phyloP scores from a whole-genome alignment of 768 basidiomycete genomes.

The Pholiota molesta region DNA sequence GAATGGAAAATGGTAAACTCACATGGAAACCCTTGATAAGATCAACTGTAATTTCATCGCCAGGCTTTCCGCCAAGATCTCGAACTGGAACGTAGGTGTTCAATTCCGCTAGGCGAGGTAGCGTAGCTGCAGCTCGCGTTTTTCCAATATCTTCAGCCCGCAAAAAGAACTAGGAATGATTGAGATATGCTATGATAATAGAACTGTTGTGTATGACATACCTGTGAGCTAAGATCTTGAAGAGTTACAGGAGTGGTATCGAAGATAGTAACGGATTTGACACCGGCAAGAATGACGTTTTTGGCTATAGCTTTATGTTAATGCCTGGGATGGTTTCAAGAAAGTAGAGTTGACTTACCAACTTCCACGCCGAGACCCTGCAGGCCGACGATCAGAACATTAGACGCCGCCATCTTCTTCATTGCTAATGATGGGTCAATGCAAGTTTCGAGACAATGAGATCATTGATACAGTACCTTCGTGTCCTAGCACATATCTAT shows the following conservation, averaged over 20 bases:
- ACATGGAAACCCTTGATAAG: conserved; percentile 90
- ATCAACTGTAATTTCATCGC: conserved; percentile 79
- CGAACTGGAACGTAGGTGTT: conserved; percentile 96
- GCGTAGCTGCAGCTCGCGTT: conserved; percentile 82
- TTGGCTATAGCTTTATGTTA: conserved; percentile 63
- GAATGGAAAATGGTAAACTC: conserved; percentile 23
- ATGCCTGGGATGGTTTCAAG: conserved; percentile 5
- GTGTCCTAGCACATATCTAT: conserved; percentile 90
- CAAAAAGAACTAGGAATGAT: conserved; percentile 79
- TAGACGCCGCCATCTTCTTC: conserved; percentile 98
- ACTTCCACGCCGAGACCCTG: conserved; percentile 96
- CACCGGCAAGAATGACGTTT: conserved; percentile 92
- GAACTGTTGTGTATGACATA: conserved; percentile 34
- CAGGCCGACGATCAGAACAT: conserved; percentile 90
- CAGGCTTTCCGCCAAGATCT: conserved; percentile 75
- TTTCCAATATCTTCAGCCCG: conserved; percentile 87
- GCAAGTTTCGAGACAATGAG: background rate
- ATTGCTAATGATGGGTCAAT: conserved; percentile 66
- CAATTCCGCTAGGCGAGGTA: conserved; percentile 89
- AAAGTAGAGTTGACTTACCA: conserved; percentile 43
- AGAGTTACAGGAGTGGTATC: conserved; percentile 88
- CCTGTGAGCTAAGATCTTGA: conserved; percentile 94
- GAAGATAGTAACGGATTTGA: conserved; percentile 94
- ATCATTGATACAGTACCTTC: conserved; percentile 62
- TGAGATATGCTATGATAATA: background rate